These are phyloP conservation scores for Globisporangium cederbergense DNA, from an alignment of 352 stramenopile species.

Conservation along the genomic window DNA sequence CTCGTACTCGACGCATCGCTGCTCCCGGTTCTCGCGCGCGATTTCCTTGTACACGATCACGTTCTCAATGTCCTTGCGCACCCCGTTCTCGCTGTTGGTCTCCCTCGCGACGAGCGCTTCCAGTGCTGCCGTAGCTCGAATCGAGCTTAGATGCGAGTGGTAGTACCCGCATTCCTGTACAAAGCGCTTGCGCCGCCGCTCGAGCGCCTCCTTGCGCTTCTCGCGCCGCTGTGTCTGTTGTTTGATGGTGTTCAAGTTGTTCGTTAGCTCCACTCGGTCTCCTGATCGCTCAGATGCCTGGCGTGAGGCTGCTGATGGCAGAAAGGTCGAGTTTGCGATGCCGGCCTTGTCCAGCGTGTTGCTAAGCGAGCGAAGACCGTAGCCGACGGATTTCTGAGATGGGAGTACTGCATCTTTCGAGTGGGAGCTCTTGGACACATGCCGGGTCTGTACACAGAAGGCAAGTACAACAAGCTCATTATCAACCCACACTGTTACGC, in stretches of 20 bases:
- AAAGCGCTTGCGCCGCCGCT: constrained; percentile 55
- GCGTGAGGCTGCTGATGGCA: constrained; percentile 2
- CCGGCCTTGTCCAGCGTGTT: constrained; percentile 32
- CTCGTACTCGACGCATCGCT: constrained; percentile 45
- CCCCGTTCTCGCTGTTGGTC: constrained; percentile 45
- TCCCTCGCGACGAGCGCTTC: constrained; percentile 40
- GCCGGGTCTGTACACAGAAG: constrained; percentile 3
- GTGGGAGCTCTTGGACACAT: not conserved
- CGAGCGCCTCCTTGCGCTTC: constrained; percentile 48
- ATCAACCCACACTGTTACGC: not conserved
- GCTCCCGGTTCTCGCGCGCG: constrained; percentile 49
- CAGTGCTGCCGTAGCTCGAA: constrained; percentile 31
- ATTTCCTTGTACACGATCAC: constrained; percentile 72
- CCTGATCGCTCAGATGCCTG: constrained; percentile 8
- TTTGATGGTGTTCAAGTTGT: constrained; percentile 28
- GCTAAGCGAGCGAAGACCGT: constrained; percentile 63
- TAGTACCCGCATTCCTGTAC: constrained; percentile 46
- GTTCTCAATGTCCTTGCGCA: constrained; percentile 35
- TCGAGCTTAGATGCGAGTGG: constrained; percentile 25
- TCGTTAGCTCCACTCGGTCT: not conserved
- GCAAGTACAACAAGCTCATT: not conserved
- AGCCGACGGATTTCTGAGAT: constrained; percentile 51
- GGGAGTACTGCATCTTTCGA: constrained; percentile 10
- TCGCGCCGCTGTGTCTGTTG: constrained; percentile 48
- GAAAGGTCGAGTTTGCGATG: not conserved